phyloP scores from a whole-genome alignment of 805 yeast genomes.

The Candida krabiensis region DNA sequence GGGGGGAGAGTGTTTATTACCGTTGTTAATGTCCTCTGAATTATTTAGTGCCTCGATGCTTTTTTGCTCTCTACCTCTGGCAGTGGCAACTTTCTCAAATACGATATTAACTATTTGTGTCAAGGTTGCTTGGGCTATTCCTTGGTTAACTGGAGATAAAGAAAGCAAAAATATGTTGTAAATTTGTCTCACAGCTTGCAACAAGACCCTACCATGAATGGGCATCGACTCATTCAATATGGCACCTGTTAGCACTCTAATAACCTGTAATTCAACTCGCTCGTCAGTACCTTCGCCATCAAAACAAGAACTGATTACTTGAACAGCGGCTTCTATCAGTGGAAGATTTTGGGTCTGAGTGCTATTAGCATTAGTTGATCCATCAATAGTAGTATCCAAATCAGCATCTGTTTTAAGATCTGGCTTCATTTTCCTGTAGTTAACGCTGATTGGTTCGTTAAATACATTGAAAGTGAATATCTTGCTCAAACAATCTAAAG shows the following conservation, averaged over 20 bases:
- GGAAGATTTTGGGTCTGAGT: slow-evolving; percentile 40
- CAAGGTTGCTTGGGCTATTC: slow-evolving; percentile 91
- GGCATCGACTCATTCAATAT: slow-evolving; percentile 77
- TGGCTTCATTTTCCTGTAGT: slow-evolving; percentile 32
- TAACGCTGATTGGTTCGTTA: slow-evolving; percentile 53
- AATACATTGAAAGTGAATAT: slow-evolving; percentile 84
- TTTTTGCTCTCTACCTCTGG: slow-evolving; percentile 7
- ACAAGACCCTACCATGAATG: slow-evolving; percentile 84
- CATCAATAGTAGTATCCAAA: slow-evolving; percentile 45
- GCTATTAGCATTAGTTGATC: slow-evolving; percentile 29
- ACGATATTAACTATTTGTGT: slow-evolving; percentile 87
- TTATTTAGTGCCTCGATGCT: slow-evolving; percentile 1
- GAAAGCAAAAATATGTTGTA: slow-evolving; percentile 91
- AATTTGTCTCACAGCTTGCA: slow-evolving; percentile 90
- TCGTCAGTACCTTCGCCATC: slow-evolving; percentile 93
- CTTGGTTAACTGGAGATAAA: slow-evolving; percentile 78
- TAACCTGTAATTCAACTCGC: slow-evolving; percentile 85
- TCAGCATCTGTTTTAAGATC: slow-evolving; percentile 32
- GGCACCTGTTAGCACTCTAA: slow-evolving; percentile 87
- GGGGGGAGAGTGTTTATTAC: neutral
- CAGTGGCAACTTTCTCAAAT: slow-evolving; percentile 60
- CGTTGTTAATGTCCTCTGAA: slow-evolving; percentile 4
- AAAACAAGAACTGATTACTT: slow-evolving; percentile 80
- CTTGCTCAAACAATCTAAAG: slow-evolving; percentile 85
- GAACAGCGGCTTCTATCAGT: slow-evolving; percentile 78